These are phyloP conservation scores for Rhodamnia argentea DNA, from an alignment of 345 rosid species.

Conservation along the genomic window DNA sequence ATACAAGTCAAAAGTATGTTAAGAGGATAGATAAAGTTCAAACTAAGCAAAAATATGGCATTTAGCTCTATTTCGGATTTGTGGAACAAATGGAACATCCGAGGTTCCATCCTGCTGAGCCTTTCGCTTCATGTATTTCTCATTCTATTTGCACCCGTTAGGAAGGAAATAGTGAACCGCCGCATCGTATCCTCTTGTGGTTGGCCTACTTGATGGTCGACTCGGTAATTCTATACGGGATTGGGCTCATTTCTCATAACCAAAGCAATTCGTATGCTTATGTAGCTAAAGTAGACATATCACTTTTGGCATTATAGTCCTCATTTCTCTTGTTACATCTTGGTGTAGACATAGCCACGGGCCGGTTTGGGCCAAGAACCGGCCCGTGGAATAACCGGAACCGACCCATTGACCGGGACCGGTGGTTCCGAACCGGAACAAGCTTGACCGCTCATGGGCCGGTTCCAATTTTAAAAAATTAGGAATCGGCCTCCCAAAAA, in stretches of 20 bases:
- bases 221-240: accelerated
- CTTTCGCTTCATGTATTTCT: neutral
- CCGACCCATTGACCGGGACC: no score
- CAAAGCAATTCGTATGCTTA: accelerated
- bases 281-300: neutral
- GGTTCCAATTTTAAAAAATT: no score
- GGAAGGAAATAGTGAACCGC: accelerated
- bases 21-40: no score
- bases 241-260: neutral
- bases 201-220: neutral
- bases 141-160: neutral
- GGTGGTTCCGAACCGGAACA: no score
- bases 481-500: no score
- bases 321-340: neutral
- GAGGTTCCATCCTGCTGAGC: accelerated
- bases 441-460: no score
- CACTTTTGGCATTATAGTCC: neutral
- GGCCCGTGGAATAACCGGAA: no score
- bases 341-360: no score
- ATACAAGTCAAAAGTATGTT: neutral
- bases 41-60: no score
- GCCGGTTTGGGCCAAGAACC: no score
- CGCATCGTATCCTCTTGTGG: accelerated
- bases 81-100: neutral
- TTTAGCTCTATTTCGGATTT: no score